A percentile compares a stretch with the other conserved stretches of the same genome.
phyloP scores from a whole-genome alignment of 306 rosid species.

The Luffa aegyptiaca region DNA sequence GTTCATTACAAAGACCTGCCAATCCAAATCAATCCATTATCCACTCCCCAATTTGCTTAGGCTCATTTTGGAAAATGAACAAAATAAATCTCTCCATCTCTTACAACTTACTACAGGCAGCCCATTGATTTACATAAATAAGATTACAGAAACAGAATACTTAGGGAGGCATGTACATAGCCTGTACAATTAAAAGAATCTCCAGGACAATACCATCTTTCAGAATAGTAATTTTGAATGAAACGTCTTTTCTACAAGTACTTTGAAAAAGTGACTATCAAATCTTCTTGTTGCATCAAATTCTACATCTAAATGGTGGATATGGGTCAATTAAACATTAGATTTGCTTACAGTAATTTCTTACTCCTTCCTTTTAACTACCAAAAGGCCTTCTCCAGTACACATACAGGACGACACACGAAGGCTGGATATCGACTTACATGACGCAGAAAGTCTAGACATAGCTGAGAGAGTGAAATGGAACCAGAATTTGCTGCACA shows the following conservation, averaged over 20 bases:
- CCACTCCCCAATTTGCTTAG: background rate
- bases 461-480: background rate
- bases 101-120: background rate
- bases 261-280: too few relatives aligned
- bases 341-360: background rate
- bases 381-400: background rate
- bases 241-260: too few relatives aligned
- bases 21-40: background rate
- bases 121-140: too few relatives aligned
- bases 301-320: background rate
- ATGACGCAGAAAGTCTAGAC: background rate
- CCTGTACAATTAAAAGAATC: too few relatives aligned
- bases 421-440: background rate
- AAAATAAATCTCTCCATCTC: background rate
- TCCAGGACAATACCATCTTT: too few relatives aligned
- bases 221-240: too few relatives aligned
- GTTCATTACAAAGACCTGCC: background rate
- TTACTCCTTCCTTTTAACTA: background rate
- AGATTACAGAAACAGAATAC: too few relatives aligned
- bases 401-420: background rate
- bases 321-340: background rate
- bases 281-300: background rate
- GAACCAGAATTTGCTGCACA: background rate
- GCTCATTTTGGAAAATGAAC: background rate
- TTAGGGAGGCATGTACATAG: too few relatives aligned